Evolutionary conservation across 2,329 filamentous ascomycete species (phyloP).

Genomic region (Fusarium paranaense): DNA sequence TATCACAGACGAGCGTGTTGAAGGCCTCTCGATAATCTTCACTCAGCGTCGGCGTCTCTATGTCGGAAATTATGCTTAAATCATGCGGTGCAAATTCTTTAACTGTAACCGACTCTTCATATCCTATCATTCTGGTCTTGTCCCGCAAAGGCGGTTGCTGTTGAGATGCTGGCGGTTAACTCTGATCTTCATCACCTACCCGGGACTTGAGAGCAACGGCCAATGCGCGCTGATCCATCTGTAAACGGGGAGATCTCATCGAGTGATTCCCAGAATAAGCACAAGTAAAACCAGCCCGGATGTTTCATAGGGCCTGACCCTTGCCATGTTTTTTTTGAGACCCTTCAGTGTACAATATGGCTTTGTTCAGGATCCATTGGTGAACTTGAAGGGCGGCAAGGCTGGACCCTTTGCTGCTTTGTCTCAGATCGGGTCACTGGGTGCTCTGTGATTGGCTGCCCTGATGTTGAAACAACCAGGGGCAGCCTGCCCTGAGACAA

Average conservation of each 20-base stretch:
- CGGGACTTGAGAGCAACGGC: slow-evolving; percentile 14
- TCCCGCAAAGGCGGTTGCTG: not conserved
- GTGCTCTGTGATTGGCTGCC: slow-evolving; percentile 34
- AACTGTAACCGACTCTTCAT: not conserved
- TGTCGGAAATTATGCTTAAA: not conserved
- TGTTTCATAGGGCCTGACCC: slow-evolving; percentile 2
- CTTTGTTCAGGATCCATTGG: not conserved
- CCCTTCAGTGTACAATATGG: slow-evolving; percentile 4
- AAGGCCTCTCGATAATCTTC: not conserved
- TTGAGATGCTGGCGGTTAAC: not conserved
- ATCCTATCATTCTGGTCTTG: not conserved
- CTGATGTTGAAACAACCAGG: slow-evolving; percentile 45
- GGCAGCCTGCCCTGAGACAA: slow-evolving; percentile 34
- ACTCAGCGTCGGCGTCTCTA: too few species aligned
- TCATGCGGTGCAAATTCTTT: not conserved
- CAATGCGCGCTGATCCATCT: not conserved
- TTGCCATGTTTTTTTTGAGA: slow-evolving; percentile 12
- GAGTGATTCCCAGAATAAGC: not conserved
- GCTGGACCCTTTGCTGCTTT: slow-evolving; percentile 13
- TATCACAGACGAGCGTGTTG: not conserved
- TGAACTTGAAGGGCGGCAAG: slow-evolving; percentile 10
- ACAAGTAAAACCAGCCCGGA: not conserved
- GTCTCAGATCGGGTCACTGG: slow-evolving; percentile 33
- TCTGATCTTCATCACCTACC: slow-evolving; percentile 10
- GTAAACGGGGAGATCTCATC: not conserved